Percentiles rank a stretch among this genome's conserved stretches.
Conservation (phyloP, 768 basidiomycete genomes). For the Naganishia randhawae region DNA sequence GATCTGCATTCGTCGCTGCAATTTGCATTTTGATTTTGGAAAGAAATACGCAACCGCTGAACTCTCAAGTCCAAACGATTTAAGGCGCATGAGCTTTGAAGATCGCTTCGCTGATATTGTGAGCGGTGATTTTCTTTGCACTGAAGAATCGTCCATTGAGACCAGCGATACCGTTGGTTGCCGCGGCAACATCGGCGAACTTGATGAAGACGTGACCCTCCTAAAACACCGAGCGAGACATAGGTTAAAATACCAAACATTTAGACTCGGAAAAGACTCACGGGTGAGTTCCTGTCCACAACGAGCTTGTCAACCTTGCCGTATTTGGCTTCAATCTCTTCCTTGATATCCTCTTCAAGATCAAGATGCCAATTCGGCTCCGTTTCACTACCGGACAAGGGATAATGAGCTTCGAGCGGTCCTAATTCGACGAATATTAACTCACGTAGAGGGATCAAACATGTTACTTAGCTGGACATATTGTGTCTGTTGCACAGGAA, state of each 20-base stretch:
- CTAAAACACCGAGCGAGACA: conserved; percentile 1
- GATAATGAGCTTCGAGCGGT: neutral
- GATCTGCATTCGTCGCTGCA: neutral
- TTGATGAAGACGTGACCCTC: conserved; percentile 98
- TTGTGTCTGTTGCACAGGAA: conserved; percentile 71
- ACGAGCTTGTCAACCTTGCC: conserved; percentile 82
- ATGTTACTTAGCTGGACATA: conserved; percentile 88
- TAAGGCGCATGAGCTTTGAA: conserved; percentile 43
- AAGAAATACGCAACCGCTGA: neutral
- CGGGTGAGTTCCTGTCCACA: conserved; percentile 89
- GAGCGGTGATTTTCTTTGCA: conserved; percentile 78
- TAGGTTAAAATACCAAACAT: neutral
- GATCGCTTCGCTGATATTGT: conserved; percentile 89
- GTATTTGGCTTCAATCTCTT: conserved; percentile 87
- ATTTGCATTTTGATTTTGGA: neutral
- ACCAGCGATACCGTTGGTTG: conserved; percentile 78
- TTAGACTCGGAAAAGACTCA: conserved; percentile 50
- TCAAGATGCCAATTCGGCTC: conserved; percentile 96
- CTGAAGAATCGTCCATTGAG: conserved; percentile 97
- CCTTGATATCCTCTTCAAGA: conserved; percentile 91
- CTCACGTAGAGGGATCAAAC: conserved; percentile 56
- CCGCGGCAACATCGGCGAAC: conserved; percentile 72
- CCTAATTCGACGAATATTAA: conserved; percentile 23
- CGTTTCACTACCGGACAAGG: conserved; percentile 66
- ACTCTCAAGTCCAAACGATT: neutral